A percentile compares a stretch with the other conserved stretches of the same genome.
Conservation (phyloP, 2,329 filamentous ascomycete species). For the Scorias spongiosa region DNA sequence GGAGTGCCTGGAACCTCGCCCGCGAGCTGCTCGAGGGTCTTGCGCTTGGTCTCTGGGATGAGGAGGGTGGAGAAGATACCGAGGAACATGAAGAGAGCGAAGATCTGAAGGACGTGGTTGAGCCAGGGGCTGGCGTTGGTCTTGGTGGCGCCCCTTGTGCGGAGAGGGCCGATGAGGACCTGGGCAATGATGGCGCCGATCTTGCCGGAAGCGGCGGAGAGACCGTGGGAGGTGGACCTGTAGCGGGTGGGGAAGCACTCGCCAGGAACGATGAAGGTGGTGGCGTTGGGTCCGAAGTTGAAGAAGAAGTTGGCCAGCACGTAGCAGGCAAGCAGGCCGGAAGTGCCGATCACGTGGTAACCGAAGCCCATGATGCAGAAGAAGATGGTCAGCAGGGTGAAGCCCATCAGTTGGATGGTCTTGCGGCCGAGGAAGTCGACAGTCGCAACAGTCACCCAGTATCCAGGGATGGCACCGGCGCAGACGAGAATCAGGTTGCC, state of each 20-base stretch:
- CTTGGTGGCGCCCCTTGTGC: constrained; percentile 37
- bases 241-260: constrained; percentile 37
- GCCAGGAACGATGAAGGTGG: constrained; percentile 37
- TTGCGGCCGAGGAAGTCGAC: constrained; percentile 64
- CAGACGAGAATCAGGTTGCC: constrained; percentile 68
- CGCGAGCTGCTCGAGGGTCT: constrained; percentile 55
- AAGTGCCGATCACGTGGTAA: constrained; percentile 28
- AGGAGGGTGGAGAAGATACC: constrained; percentile 54
- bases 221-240: constrained; percentile 32
- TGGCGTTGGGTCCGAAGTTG: constrained; percentile 38
- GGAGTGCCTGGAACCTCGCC: constrained; percentile 48
- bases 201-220: constrained; percentile 34
- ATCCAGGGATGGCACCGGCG: constrained; percentile 65
- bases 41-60: constrained; percentile 55
- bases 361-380: constrained; percentile 36
- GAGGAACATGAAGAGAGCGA: constrained; percentile 65
- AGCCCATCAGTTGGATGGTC: constrained; percentile 52
- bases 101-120: constrained; percentile 61
- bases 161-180: constrained; percentile 33
- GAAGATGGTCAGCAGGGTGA: constrained; percentile 31
- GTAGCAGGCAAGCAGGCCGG: constrained; percentile 30
- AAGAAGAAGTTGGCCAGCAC: constrained; percentile 37
- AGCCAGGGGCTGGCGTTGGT: constrained; percentile 48
- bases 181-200: constrained; percentile 35
- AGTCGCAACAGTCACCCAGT: constrained; percentile 64